Evolutionary conservation across 352 stramenopile species (phyloP), one percentile per base, ranked within the genome.

Genomic region (Plasmopara muralis): DNA sequence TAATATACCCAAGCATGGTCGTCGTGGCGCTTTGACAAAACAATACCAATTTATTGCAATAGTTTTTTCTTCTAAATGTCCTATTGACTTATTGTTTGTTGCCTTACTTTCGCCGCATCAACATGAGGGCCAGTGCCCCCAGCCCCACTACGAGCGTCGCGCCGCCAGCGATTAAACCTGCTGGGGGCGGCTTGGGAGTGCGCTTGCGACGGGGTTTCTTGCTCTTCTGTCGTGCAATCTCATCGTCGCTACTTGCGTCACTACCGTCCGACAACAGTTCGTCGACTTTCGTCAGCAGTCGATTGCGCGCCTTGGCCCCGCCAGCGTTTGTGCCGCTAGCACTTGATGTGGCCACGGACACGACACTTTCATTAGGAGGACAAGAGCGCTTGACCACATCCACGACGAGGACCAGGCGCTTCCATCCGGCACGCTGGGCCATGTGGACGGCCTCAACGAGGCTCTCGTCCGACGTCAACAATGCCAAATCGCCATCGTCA

Each of bases 401-500:
- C n/a, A 93, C 83, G 2, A 89, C 68, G 43, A 93, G 53, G 37
- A 91, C 65, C 43, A 95, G 79, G 18, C 79, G 77, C 58, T 93
- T 93, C 85, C 83, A 93, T 29, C 84, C 83, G 5, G 71, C 75
- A 16, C 82, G 78, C 50, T 87, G 87, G 45, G 85, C 85, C 85
- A 93, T 93, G 43, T 80, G 60, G 47, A 95, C 85, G 30, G 85
- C 85, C 46, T 95, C 85, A 13, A 91, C 57, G 41, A 95, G 61
- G 57, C 83, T 93, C 54, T 91, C 80, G 55, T 95, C 81, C 6
- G 81, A 86, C 37, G 79, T 92, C 39, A 95, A 66, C 43, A 95
- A 68, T 10, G 81, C 82, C 33, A 92, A 49, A 57, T 95, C 85
- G 12, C 85, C 85, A 53, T 95, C 85, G 43, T 95, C 85, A 53